These are phyloP conservation scores for Neurospora discreta DNA, from an alignment of 495 filamentous ascomycete species.

Conservation along the genomic window DNA sequence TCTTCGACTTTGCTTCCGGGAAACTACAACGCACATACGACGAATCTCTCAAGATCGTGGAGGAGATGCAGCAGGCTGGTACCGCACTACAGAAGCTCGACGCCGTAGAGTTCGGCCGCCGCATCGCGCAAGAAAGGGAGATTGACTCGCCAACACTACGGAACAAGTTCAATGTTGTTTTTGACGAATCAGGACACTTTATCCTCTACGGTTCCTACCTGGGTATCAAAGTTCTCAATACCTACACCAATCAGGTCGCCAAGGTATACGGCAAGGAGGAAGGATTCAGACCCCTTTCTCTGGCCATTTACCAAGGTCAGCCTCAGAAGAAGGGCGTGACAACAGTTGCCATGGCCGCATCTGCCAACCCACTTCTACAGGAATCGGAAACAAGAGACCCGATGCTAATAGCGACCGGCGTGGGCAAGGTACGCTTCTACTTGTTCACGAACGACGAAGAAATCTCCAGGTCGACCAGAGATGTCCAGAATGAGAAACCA, in stretches of 20 bases:
- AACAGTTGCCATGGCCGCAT: slow-evolving; percentile 96
- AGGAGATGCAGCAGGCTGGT: slow-evolving; percentile 89
- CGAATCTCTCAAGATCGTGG: slow-evolving; percentile 75
- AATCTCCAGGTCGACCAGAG: slow-evolving; percentile 73
- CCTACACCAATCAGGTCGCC: slow-evolving; percentile 79
- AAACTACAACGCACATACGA: slow-evolving; percentile 90
- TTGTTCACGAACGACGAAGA: slow-evolving; percentile 90
- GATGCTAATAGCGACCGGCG: slow-evolving; percentile 72
- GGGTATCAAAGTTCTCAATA: slow-evolving; percentile 90
- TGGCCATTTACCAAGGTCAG: slow-evolving; percentile 90
- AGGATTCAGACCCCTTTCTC: slow-evolving; percentile 65
- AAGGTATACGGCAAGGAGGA: slow-evolving; percentile 85
- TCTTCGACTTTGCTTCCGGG: slow-evolving; percentile 85
- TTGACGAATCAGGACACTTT: slow-evolving; percentile 94
- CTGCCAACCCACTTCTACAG: slow-evolving; percentile 81
- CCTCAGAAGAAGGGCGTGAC: slow-evolving; percentile 84
- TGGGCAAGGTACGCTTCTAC: slow-evolving; percentile 90
- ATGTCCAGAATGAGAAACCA: slow-evolving; percentile 93
- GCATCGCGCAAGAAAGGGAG: slow-evolving; percentile 79
- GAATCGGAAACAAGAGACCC: slow-evolving; percentile 89
- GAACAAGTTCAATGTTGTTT: slow-evolving; percentile 71
- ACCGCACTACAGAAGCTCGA: slow-evolving; percentile 70
- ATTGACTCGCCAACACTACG: slow-evolving; percentile 55
- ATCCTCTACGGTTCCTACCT: slow-evolving; percentile 87
- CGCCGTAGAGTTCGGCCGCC: slow-evolving; percentile 81